These are phyloP conservation scores for Neofusicoccum sp. DNA, from an alignment of 2,329 filamentous ascomycete genomes.

Conservation along the genomic window DNA sequence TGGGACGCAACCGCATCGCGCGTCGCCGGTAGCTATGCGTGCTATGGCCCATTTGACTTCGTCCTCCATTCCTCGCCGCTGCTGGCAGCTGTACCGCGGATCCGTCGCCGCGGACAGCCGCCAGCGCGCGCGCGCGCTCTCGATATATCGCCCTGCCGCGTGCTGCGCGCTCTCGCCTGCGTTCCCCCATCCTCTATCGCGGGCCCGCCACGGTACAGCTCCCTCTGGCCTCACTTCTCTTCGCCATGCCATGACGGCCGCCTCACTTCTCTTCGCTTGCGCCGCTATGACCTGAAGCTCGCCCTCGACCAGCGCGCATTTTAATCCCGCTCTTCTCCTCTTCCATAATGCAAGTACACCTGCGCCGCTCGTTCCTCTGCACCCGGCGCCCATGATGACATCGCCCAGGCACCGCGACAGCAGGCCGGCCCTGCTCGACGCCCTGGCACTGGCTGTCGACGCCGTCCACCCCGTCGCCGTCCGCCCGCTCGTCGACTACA, in stretches of 20 bases:
- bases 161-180: background rate
- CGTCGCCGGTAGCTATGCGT: slow-evolving; percentile 7
- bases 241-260: background rate
- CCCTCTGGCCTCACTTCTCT: background rate
- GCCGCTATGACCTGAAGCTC: too few species aligned
- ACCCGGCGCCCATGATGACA: background rate
- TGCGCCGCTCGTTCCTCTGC: background rate
- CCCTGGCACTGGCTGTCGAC: slow-evolving; percentile 10
- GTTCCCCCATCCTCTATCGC: background rate
- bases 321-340: background rate
- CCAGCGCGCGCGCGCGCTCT: background rate
- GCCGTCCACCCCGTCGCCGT: background rate
- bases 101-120: background rate
- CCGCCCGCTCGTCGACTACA: slow-evolving; percentile 11
- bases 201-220: background rate
- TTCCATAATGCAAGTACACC: slow-evolving; percentile 5
- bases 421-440: slow-evolving; percentile 13
- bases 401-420: background rate
- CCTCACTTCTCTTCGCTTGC: background rate
- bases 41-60: slow-evolving; percentile 6
- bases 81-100: slow-evolving; percentile 17
- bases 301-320: background rate
- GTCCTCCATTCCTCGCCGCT: slow-evolving; percentile 13
- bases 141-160: background rate
- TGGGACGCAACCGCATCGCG: slow-evolving; percentile 8